A percentile compares a stretch with the other conserved stretches of the same genome.
phyloP scores from a whole-genome alignment of 805 yeast genomes.

The Clavispora carvajalis region DNA sequence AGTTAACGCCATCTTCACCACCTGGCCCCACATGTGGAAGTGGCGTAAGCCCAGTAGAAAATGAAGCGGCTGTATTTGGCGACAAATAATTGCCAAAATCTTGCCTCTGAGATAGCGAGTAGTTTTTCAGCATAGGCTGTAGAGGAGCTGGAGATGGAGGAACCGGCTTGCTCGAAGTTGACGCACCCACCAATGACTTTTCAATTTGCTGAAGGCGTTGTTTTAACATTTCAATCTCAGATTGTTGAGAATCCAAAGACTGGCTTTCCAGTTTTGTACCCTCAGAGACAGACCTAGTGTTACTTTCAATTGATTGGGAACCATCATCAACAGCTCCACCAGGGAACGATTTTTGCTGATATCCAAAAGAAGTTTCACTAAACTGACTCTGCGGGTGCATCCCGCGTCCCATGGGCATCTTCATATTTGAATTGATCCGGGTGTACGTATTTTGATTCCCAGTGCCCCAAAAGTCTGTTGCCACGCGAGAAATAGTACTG shows the following conservation, averaged over 20 bases:
- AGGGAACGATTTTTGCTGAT: background rate
- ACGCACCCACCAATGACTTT: conserved; percentile 5
- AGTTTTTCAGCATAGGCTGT: background rate
- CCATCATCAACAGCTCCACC: background rate
- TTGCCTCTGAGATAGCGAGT: background rate
- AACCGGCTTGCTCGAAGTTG: background rate
- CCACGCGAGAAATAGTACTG: no score
- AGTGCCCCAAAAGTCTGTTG: no score
- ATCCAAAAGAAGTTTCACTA: background rate
- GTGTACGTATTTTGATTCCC: no score
- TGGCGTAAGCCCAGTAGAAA: background rate
- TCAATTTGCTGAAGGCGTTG: conserved; percentile 14
- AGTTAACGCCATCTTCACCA: background rate
- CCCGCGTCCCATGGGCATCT: no score
- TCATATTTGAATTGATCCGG: no score
- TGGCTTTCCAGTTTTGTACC: background rate
- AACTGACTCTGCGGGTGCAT: no score
- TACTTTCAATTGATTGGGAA: background rate
- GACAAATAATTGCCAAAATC: background rate
- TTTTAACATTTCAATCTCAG: conserved; percentile 14
- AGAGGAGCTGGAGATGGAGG: background rate
- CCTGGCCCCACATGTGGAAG: background rate
- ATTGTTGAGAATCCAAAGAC: conserved; percentile 2
- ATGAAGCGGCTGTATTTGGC: background rate
- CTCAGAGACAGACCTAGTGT: no score